These are phyloP conservation scores for Stephanodiscus triporus DNA, from an alignment of 108 stramenopile species.

Conservation along the genomic window DNA sequence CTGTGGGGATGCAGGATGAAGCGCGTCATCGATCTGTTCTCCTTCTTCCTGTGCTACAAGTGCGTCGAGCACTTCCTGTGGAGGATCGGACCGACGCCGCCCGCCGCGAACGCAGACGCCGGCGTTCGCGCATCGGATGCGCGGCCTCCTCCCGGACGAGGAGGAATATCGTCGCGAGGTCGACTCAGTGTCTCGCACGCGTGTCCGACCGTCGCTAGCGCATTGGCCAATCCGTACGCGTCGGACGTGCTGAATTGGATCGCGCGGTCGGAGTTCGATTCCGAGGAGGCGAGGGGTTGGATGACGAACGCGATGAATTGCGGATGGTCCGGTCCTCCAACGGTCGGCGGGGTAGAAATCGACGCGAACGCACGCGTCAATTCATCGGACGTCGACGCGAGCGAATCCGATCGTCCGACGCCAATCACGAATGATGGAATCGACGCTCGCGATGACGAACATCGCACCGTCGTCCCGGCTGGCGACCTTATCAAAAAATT, in stretches of 20 bases:
- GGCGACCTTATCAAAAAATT: background rate
- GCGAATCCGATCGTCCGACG: background rate
- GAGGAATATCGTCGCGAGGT: background rate
- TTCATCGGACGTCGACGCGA: too few species aligned
- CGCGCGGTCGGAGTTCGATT: background rate
- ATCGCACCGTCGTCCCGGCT: background rate
- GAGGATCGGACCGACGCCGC: too few species aligned
- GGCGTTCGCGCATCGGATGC: too few species aligned
- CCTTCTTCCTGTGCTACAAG: conserved; percentile 22
- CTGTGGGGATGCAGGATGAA: background rate
- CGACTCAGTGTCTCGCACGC: conserved; percentile 2
- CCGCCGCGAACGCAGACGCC: too few species aligned
- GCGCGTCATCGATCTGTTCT: background rate
- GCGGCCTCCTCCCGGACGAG: too few species aligned
- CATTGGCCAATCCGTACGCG: conserved; percentile 17
- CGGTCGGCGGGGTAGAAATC: background rate
- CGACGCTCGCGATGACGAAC: background rate
- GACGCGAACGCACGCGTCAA: background rate
- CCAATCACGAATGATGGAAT: background rate
- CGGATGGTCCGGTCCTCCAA: conserved; percentile 1
- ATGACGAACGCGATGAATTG: conserved; percentile 14
- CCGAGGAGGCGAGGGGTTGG: background rate
- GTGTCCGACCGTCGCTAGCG: background rate
- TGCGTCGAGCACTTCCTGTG: conserved; percentile 9
- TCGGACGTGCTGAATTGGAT: conserved; percentile 17